phyloP scores from a whole-genome alignment of 306 rosid genomes.

The Mimosa pudica region DNA sequence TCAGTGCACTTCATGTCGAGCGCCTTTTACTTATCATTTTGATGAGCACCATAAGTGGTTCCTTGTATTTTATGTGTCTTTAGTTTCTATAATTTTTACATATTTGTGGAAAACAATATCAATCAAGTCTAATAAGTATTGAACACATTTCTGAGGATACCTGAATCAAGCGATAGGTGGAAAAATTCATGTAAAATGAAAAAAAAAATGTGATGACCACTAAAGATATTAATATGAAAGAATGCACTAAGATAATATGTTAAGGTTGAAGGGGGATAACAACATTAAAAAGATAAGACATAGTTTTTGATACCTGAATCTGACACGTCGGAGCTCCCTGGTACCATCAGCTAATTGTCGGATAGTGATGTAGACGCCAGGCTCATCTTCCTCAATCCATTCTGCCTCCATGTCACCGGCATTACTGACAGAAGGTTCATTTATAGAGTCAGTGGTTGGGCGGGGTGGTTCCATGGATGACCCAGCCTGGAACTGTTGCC shows the following conservation, averaged over 20 bases:
- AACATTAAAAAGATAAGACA: conserved; percentile 7
- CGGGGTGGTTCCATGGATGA: conserved; percentile 69
- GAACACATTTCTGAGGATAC: background rate
- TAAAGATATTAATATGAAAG: background rate
- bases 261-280: background rate
- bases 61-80: too few species aligned
- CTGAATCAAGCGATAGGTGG: background rate
- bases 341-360: conserved; percentile 78
- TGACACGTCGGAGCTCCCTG: conserved; percentile 81
- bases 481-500: conserved; percentile 44
- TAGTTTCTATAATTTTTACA: background rate
- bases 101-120: background rate
- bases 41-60: too few species aligned
- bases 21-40: too few species aligned
- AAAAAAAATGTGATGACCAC: background rate
- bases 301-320: conserved; percentile 68
- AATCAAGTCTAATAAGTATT: background rate
- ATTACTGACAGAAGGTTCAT: conserved; percentile 78
- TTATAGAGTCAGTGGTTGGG: conserved; percentile 79
- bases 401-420: conserved; percentile 76
- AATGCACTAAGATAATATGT: background rate
- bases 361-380: conserved; percentile 86
- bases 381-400: conserved; percentile 88
- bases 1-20: too few species aligned
- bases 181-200: background rate